Percentiles rank a stretch among this genome's conserved stretches.
Evolutionary conservation across 257 asterid genomes (phyloP).

Genomic region (Petunia axillaris): DNA sequence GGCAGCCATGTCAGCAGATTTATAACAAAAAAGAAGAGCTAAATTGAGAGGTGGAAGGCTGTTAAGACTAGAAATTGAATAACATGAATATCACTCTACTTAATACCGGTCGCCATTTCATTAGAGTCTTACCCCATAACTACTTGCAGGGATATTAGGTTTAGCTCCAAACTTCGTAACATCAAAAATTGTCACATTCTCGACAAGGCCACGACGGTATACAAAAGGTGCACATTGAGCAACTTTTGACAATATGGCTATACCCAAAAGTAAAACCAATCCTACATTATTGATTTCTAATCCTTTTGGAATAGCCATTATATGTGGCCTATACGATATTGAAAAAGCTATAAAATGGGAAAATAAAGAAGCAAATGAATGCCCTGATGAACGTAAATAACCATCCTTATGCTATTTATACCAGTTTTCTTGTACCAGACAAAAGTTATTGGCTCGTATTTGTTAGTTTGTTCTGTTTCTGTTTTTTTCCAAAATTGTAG

Average conservation of each 20-base stretch:
- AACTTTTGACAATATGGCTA: slow-evolving; percentile 37
- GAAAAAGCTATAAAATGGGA: not conserved
- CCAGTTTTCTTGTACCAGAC: not conserved
- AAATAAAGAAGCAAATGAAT: not conserved
- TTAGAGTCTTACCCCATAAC: slow-evolving; percentile 41
- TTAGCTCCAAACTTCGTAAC: slow-evolving; percentile 61
- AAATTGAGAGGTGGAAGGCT: no score
- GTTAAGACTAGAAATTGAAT: no score
- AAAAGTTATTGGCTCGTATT: slow-evolving; percentile 19
- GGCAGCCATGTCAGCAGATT: no score
- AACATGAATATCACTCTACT: no score
- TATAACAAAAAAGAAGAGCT: no score
- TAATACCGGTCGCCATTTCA: not conserved
- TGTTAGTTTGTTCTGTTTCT: not conserved
- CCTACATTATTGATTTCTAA: slow-evolving; percentile 1
- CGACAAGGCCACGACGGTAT: slow-evolving; percentile 39
- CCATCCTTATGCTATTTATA: not conserved
- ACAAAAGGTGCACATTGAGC: slow-evolving; percentile 32
- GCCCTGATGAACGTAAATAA: not conserved
- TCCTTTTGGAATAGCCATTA: slow-evolving; percentile 31
- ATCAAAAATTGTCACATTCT: slow-evolving; percentile 53
- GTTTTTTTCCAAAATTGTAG: not conserved
- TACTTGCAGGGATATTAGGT: slow-evolving; percentile 45
- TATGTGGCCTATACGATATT: slow-evolving; percentile 28
- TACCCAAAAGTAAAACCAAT: slow-evolving; percentile 13